Evolutionary conservation across 1,139 yeast species (phyloP), one percentile per base, ranked within the genome.

Genomic region (Lodderomyces pseudojiufengensis): DNA sequence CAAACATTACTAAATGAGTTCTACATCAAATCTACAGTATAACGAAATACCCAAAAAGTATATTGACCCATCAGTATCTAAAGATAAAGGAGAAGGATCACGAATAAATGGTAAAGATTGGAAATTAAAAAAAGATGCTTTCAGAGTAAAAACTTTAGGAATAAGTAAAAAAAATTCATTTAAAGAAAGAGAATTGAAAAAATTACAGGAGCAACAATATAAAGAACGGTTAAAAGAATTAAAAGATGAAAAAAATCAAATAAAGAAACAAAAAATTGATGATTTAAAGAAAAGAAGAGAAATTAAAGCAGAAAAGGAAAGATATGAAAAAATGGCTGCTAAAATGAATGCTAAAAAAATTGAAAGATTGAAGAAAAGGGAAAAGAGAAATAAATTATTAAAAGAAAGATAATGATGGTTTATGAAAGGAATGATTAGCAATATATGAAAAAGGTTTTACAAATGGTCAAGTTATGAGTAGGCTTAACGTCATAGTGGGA

Each of bases 261-360:
- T 63, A 35, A 76, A 73, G 47, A 63, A 69, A 36, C 63, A 63
- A 24, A 72, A 73, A 47, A 59, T 80, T 26, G 72, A 73, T 26
- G 76, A 70, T 31, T 55, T 80, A 38, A 80, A 77, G 59, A 80
- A 78, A 50, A 77, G 81, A 62, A 72, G 79, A 57, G 83, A 78
- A 47, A 75, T 76, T 54, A 80, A 79, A 63, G 88, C 70, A 41
- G 92, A 84, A 54, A 76, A 75, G 60, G 90, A 81, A 52, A 72
- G 92, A 51, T 83, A 78, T 50, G 88, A 81, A 48, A 70, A 64
- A 52, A 59, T 82, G 50, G 86, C 92, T 10, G 69, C 74, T 31
- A 81, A 80, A 62, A 79, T 84, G 87, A 84, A 82, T 52, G 82
- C 80, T 28, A 81, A 81, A 74, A 81, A 76, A 70, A 80, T 81